Conservation (phyloP, 768 basidiomycete species). For the Boletus vermiculosoides region DNA sequence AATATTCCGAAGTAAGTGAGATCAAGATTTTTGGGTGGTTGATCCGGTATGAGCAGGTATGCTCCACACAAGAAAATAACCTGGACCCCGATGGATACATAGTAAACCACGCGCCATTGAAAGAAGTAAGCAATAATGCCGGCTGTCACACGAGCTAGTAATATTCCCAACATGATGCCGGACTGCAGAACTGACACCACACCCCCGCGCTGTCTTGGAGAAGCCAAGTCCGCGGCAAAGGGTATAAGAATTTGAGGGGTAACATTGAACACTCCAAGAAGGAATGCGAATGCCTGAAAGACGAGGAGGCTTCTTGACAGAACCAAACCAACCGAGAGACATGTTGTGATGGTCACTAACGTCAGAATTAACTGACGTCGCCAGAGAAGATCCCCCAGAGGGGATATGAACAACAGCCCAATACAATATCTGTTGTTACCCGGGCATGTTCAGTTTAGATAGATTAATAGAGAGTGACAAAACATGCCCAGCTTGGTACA, state of each 20-base stretch:
- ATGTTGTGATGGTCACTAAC: constrained; percentile 32
- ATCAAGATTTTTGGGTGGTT: constrained; percentile 36
- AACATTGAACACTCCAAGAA: constrained; percentile 40
- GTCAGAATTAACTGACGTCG: constrained; percentile 42
- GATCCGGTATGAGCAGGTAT: constrained; percentile 41
- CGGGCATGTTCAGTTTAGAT: background rate
- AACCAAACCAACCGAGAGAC: constrained; percentile 40
- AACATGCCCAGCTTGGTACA: constrained; percentile 62
- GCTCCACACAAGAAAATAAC: constrained; percentile 25
- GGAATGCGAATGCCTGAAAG: constrained; percentile 37
- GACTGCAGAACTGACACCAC: constrained; percentile 34
- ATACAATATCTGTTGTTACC: constrained; percentile 6
- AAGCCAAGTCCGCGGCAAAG: constrained; percentile 45
- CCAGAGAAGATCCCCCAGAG: constrained; percentile 45
- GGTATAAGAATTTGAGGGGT: constrained; percentile 40
- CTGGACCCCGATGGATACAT: constrained; percentile 38
- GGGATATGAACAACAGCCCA: constrained; percentile 43
- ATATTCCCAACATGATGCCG: constrained; percentile 26
- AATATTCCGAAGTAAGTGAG: constrained; percentile 36
- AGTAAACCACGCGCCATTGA: constrained; percentile 42
- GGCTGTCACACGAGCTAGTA: constrained; percentile 31
- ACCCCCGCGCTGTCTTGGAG: constrained; percentile 17
- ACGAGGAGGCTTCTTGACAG: constrained; percentile 32
- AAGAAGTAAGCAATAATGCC: constrained; percentile 41
- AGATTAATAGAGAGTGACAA: too few relatives aligned